Base-by-base conservation (phyloP, 2,329 filamentous ascomycete species). In the Venturia aucupariae region DNA sequence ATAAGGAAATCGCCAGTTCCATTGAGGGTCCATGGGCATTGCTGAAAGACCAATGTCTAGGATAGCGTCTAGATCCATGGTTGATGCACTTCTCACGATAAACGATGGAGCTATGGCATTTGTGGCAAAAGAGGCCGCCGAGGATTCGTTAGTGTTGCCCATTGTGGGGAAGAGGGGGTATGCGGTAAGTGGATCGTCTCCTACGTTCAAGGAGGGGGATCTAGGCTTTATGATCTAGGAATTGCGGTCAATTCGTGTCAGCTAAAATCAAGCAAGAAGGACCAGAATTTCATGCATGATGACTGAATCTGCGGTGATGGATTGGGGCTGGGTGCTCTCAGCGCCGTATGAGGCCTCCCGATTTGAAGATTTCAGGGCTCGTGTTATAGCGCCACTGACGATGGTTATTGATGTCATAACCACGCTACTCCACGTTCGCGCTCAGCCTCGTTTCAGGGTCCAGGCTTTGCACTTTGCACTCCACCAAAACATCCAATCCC, bases 1-100 rank as follows among this genome's bases (percentile, higher is more conserved):
- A 46, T 48, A 39, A 17, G 66, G 66, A 42, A 66, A 67, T 22
- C 66, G 55, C 39, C 65, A 67, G 39, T 67, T 44, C 66, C 66
- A 67, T 54, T 66, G 65, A 32, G 66, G 66, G 35, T 67, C 66
- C 30, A 62, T 38, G 19, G 66, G 65, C 59, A 67, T 60, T 30
- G 66, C 65, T 22, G 63, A 38, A 27, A 66, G 65, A 15, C 38
- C 65, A 60, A 67, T 67, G 48, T 66, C 46, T 30, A 65, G 32
- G 17, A 67, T 59, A n/a, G 19, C 10, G 17, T 67, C 66, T 32
- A 67, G 38, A 35, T 67, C 65, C 7, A 22, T 42, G 3, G 55
- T 60, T 38, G 57, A 46, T 46, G 48, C 46, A n/a, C 59, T 61
- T 22, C 59, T 48, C 27, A 66, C 59, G n/a, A 39, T 64, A 6